Base-by-base conservation (phyloP, 495 filamentous ascomycete genomes). In the Hypoxylon lenormandii region DNA sequence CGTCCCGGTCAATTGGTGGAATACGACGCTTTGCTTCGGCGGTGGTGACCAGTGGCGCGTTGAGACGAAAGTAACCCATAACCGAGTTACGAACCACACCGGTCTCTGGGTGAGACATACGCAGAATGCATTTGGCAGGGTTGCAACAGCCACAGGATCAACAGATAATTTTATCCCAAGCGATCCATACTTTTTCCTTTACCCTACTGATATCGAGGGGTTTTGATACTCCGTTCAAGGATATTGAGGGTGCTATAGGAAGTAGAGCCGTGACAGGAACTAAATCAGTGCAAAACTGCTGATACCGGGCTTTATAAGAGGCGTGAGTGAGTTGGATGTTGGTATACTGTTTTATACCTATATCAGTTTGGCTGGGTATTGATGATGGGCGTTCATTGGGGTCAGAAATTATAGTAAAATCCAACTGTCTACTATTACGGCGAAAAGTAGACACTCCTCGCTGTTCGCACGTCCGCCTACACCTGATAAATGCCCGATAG, bases 11-110 rank as follows among this genome's bases (percentile, higher is more conserved):
- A 45, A 45, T 45, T 1, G 1, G 42, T 45, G 42, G 1, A 45
- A 45, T 45, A 7, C 42, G 42, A 45, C 42, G 42, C 3, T 45
- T 45, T 45, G 42, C 42, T 45, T 45, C 18, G 42, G 42, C 15
- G 13, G 16, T 18, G 42, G 42, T 7, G 42, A 45, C 15, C 42
- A 45, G 16, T 45, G 42, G 42, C 42, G 18, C 18, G 42, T 45
- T 18, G 42, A 45, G 42, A 45, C 42, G 13, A 45, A 19, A 45
- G 42, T 45, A 18, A 16, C 42, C 42, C 3, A 2, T 19, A 45
- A 19, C 42, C 13, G 16, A 45, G 42, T 7, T 45, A 45, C 42
- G 15, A 45, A 45, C 42, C 42, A 16, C 42, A 45, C 42, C 42
- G 16, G 42, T 45, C 11, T 45, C 15, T 45, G 42, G 42, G 15